Conservation (phyloP, 2,329 filamentous ascomycete genomes). For the Ophiostoma himal-ulmi region DNA sequence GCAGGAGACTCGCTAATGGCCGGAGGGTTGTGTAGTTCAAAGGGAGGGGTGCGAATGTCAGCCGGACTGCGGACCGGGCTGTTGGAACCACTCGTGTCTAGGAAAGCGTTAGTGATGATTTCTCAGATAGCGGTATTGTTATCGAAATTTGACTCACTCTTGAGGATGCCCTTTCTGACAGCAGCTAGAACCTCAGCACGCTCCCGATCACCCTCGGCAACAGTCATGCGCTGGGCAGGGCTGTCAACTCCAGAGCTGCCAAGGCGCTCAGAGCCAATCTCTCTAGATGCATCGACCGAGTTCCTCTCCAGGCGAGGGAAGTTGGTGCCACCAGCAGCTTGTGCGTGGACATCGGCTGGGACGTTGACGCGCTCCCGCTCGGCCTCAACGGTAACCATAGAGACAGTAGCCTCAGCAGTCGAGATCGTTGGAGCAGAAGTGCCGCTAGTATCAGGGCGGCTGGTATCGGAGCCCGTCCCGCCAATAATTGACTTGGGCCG, state of each 20-base stretch:
- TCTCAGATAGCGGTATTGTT: background rate
- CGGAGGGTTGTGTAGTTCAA: constrained; percentile 57
- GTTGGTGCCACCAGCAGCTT: constrained; percentile 65
- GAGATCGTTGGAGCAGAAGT: background rate
- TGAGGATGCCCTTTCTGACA: constrained; percentile 91
- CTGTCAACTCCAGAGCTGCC: constrained; percentile 55
- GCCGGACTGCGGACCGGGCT: constrained; percentile 58
- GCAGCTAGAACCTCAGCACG: constrained; percentile 86
- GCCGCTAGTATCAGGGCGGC: constrained; percentile 56
- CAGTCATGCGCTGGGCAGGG: constrained; percentile 70
- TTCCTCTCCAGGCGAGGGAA: constrained; percentile 82
- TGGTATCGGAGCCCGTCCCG: constrained; percentile 63
- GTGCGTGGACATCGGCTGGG: constrained; percentile 61
- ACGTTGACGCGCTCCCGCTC: constrained; percentile 80
- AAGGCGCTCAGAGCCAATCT: constrained; percentile 46
- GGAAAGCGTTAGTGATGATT: constrained; percentile 15
- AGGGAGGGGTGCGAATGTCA: constrained; percentile 48
- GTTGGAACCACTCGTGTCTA: constrained; percentile 60
- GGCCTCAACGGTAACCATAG: constrained; percentile 92
- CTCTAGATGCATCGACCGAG: constrained; percentile 61
- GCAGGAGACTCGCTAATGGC: constrained; percentile 69
- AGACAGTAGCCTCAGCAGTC: constrained; percentile 64
- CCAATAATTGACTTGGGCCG: constrained; percentile 88
- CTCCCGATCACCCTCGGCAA: constrained; percentile 83
- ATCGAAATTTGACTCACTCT: constrained; percentile 54